phyloP scores from a whole-genome alignment of 164 flowering plant species.

The Stephania yunnanensis region DNA sequence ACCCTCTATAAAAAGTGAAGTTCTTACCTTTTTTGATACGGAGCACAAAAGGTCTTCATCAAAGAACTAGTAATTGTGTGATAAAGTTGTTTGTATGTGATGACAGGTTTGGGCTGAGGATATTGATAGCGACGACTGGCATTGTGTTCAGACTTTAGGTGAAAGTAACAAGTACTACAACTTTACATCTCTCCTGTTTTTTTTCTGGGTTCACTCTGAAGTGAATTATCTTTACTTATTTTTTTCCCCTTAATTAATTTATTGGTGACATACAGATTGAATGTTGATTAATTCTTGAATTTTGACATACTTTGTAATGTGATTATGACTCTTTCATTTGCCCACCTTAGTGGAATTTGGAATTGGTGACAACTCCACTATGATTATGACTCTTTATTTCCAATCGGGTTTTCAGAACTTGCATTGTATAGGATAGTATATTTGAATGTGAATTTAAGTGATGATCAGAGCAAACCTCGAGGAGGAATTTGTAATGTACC shows the following conservation, averaged over 20 bases:
- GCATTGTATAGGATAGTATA: no score
- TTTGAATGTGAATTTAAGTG: no score
- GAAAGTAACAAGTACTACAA: slow-evolving; percentile 64
- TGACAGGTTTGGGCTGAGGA: slow-evolving; percentile 88
- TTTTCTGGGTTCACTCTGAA: background rate
- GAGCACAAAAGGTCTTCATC: background rate
- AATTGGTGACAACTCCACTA: no score
- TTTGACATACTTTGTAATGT: no score
- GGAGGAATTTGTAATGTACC: no score
- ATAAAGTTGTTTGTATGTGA: slow-evolving; percentile 5
- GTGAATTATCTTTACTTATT: background rate
- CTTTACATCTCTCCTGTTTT: slow-evolving; percentile 2
- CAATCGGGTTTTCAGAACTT: no score
- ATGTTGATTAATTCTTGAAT: no score
- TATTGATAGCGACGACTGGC: slow-evolving; percentile 81
- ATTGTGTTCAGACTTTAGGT: slow-evolving; percentile 79
- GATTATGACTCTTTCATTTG: no score
- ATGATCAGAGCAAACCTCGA: no score
- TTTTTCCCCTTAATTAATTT: background rate
- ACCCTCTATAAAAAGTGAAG: no score
- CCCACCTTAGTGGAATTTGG: no score
- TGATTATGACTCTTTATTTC: no score
- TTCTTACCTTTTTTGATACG: background rate
- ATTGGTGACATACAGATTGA: background rate
- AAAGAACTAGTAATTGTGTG: background rate